phyloP scores from a whole-genome alignment of 2,329 filamentous ascomycete genomes.

The Incumbomyces delicatus region DNA sequence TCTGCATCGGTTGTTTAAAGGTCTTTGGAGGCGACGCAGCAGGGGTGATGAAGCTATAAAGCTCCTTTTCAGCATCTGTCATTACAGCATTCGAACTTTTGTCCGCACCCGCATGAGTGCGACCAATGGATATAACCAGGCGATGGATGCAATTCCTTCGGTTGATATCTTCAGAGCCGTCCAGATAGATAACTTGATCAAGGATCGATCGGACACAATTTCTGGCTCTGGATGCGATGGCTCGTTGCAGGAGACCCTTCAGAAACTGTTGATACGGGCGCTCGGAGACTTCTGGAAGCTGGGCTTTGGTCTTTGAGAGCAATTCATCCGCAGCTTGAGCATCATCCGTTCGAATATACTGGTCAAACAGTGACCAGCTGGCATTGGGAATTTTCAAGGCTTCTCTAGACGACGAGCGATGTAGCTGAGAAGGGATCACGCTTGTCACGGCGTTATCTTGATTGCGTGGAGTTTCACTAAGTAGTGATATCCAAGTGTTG shows the following conservation, averaged over 20 bases:
- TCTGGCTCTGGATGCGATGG: slow-evolving; percentile 63
- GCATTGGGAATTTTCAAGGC: slow-evolving; percentile 61
- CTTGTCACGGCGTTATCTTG: slow-evolving; percentile 13
- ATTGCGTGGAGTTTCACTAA: slow-evolving; percentile 58
- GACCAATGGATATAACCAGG: slow-evolving; percentile 81
- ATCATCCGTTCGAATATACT: slow-evolving; percentile 61
- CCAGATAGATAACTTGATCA: slow-evolving; percentile 56
- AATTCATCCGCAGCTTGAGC: slow-evolving; percentile 32
- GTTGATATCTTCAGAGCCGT: slow-evolving; percentile 88
- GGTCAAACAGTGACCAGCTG: slow-evolving; percentile 61
- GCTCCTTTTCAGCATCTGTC: slow-evolving; percentile 43
- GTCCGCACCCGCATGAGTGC: slow-evolving; percentile 51
- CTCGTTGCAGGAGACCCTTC: slow-evolving; percentile 34
- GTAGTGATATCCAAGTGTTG: slow-evolving; percentile 81
- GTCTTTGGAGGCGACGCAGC: slow-evolving; percentile 57
- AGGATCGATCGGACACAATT: slow-evolving; percentile 64
- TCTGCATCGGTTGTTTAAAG: slow-evolving; percentile 53
- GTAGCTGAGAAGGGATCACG: slow-evolving; percentile 58
- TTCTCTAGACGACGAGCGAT: slow-evolving; percentile 65
- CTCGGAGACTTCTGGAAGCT: slow-evolving; percentile 13
- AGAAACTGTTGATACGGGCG: slow-evolving; percentile 26
- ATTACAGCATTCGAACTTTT: slow-evolving; percentile 44
- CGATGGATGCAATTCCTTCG: slow-evolving; percentile 88
- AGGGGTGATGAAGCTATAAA: slow-evolving; percentile 67
- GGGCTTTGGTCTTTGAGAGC: slow-evolving; percentile 10